A percentile compares a stretch with the other conserved stretches of the same genome.
phyloP scores from a whole-genome alignment of 2,329 filamentous ascomycete genomes.

The Thyridium curvatum region DNA sequence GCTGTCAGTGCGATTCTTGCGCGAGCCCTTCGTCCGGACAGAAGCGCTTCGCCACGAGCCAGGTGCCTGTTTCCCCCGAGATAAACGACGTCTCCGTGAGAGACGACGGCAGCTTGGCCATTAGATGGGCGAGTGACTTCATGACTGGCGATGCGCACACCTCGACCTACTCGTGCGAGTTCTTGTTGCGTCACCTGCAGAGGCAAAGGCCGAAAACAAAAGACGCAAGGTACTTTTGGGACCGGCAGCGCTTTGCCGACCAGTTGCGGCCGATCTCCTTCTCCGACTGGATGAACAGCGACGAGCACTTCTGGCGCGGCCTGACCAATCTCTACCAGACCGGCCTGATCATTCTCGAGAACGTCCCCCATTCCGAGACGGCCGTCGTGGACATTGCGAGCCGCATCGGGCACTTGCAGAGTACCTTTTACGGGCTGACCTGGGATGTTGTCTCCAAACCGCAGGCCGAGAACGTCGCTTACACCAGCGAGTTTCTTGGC shows the following conservation, averaged over 20 bases:
- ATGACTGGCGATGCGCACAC: conserved; percentile 3
- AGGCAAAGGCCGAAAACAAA: conserved; percentile 10
- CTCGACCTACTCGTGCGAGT: conserved; percentile 4
- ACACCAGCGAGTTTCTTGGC: conserved; percentile 75
- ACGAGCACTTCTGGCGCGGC: conserved; percentile 50
- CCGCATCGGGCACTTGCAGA: conserved; percentile 70
- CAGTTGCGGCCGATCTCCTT: conserved; percentile 54
- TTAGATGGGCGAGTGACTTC: conserved; percentile 5
- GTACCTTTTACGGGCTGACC: conserved; percentile 85
- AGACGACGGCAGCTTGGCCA: conserved; percentile 2
- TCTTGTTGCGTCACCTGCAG: conserved; percentile 18
- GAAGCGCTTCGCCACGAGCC: conserved; percentile 58
- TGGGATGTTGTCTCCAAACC: conserved; percentile 85
- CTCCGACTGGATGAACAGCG: conserved; percentile 61
- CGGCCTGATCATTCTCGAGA: conserved; percentile 71
- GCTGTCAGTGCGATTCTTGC: conserved; percentile 50
- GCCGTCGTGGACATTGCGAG: conserved; percentile 63
- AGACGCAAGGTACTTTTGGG: conserved; percentile 30
- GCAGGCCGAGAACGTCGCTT: conserved; percentile 83
- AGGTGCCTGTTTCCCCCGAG: conserved; percentile 43
- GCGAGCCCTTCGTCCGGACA: conserved; percentile 54
- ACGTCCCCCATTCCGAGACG: conserved; percentile 62
- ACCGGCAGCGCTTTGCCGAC: conserved; percentile 23
- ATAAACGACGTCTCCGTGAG: background rate
- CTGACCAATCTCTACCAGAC: conserved; percentile 56